These are phyloP conservation scores for Boletus fagicola DNA, from an alignment of 768 basidiomycete species.

Conservation along the genomic window DNA sequence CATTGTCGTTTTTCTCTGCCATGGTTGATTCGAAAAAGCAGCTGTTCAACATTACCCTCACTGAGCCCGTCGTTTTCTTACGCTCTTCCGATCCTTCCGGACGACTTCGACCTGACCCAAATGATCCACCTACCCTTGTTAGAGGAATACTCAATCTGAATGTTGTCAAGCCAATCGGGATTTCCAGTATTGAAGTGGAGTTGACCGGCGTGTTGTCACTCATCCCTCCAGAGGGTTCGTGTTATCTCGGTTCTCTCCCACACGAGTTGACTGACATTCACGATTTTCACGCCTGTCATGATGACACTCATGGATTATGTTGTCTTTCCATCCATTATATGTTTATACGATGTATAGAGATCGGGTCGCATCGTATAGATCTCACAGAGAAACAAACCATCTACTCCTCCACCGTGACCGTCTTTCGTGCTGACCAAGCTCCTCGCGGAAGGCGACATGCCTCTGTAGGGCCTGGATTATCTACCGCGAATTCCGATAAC, in stretches of 20 bases:
- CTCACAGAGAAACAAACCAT: constrained; percentile 72
- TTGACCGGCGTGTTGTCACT: constrained; percentile 60
- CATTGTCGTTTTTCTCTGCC: neutral
- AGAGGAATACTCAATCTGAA: constrained; percentile 64
- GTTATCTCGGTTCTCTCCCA: constrained; percentile 3
- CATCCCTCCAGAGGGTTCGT: constrained; percentile 76
- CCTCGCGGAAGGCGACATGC: constrained; percentile 27
- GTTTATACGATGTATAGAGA: constrained; percentile 32
- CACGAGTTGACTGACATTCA: neutral
- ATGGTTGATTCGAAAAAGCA: constrained; percentile 39
- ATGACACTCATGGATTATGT: neutral
- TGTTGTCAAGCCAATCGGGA: constrained; percentile 74
- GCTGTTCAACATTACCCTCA: constrained; percentile 56
- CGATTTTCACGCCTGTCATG: neutral
- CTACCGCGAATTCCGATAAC: neutral
- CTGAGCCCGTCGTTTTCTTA: constrained; percentile 75
- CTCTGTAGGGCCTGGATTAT: constrained; percentile 26
- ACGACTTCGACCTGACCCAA: constrained; percentile 30
- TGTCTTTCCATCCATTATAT: neutral
- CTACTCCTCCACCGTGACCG: constrained; percentile 67
- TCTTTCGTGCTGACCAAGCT: constrained; percentile 64
- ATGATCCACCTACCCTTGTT: constrained; percentile 59
- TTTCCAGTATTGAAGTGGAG: constrained; percentile 82
- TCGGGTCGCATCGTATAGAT: constrained; percentile 72
- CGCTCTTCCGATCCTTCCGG: constrained; percentile 50